phyloP scores from a whole-genome alignment of 352 stramenopile species.

The Globisporangium recalcitrans region DNA sequence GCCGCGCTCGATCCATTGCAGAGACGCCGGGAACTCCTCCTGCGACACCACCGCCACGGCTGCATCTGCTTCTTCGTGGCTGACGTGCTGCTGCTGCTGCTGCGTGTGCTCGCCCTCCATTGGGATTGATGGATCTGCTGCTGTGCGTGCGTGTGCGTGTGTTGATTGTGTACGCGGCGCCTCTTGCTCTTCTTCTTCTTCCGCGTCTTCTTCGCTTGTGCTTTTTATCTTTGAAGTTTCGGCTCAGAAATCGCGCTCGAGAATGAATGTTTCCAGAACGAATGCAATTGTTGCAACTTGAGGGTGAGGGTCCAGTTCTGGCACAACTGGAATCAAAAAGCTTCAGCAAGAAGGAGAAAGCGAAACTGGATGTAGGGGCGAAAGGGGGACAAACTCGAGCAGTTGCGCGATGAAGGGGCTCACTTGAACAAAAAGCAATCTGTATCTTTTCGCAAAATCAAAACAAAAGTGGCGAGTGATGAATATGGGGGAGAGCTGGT shows the following conservation, averaged over 20 bases:
- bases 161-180: background rate
- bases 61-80: slow-evolving; percentile 6
- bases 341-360: background rate
- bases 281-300: background rate
- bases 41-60: background rate
- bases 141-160: background rate
- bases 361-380: background rate
- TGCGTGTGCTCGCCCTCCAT: slow-evolving; percentile 3
- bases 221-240: slow-evolving; percentile 6
- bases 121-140: background rate
- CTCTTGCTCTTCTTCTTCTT: background rate
- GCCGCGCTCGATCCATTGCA: slow-evolving; percentile 78
- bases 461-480: background rate
- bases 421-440: background rate
- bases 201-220: background rate
- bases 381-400: background rate
- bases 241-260: background rate
- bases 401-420: slow-evolving; percentile 16
- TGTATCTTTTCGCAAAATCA: slow-evolving; percentile 4
- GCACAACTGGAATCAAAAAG: background rate
- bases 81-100: background rate
- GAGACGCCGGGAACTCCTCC: slow-evolving; percentile 31
- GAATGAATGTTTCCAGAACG: background rate
- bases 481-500: slow-evolving; percentile 2
- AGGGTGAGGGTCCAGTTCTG: background rate